These are phyloP conservation scores for Diplodia mutila DNA, from an alignment of 2,329 filamentous ascomycete genomes.

Conservation along the genomic window DNA sequence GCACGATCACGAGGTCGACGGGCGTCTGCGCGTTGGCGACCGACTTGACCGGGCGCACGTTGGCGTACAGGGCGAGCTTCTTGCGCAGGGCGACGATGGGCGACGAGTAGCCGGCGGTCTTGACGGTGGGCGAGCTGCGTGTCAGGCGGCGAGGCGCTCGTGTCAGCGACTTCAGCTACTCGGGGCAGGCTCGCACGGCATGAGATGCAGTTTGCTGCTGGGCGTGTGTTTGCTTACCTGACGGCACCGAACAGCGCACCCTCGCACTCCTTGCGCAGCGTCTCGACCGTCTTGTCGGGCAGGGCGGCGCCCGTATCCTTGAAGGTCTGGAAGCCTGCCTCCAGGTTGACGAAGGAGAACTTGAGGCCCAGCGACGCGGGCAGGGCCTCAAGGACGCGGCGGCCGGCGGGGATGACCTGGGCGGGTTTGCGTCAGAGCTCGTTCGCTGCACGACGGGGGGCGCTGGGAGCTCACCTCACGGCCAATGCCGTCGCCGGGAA, in stretches of 20 bases:
- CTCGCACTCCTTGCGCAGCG: slow-evolving; percentile 89
- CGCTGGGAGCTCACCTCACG: slow-evolving; percentile 65
- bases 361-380: slow-evolving; percentile 88
- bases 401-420: slow-evolving; percentile 81
- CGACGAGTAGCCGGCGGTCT: slow-evolving; percentile 93
- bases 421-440: slow-evolving; percentile 2
- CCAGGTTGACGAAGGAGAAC: slow-evolving; percentile 91
- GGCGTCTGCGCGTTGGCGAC: slow-evolving; percentile 65
- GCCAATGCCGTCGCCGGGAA: slow-evolving; percentile 97
- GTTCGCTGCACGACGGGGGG: neutral
- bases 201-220: neutral
- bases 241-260: slow-evolving; percentile 96
- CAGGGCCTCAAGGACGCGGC: slow-evolving; percentile 88
- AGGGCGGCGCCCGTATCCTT: slow-evolving; percentile 85
- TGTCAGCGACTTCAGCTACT: neutral
- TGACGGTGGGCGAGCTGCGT: slow-evolving; percentile 75
- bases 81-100: slow-evolving; percentile 97
- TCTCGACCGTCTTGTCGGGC: slow-evolving; percentile 86
- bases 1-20: slow-evolving; percentile 96
- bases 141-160: neutral
- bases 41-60: slow-evolving; percentile 93
- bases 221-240: slow-evolving; percentile 53
- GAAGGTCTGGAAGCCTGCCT: slow-evolving; percentile 93
- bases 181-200: neutral
- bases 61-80: slow-evolving; percentile 92